These are phyloP conservation scores for Eucalyptus curtisii DNA, from an alignment of 345 rosid species.

Conservation along the genomic window DNA sequence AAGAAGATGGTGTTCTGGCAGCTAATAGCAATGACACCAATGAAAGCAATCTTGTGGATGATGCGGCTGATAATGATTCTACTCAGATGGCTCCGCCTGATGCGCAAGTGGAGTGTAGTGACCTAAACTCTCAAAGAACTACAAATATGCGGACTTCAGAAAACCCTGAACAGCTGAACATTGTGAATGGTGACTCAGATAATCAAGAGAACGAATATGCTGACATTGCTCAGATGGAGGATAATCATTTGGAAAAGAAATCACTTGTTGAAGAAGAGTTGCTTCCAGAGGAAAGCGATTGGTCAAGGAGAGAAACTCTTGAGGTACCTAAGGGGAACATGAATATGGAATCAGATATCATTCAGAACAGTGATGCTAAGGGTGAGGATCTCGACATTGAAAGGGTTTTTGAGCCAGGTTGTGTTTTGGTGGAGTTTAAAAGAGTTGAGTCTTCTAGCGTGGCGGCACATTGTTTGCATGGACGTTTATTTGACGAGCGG, in stretches of 20 bases:
- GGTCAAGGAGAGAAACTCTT: not conserved
- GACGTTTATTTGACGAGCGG: conserved; percentile 49
- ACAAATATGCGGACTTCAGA: not conserved
- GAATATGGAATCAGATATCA: not conserved
- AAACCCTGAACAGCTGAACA: not conserved
- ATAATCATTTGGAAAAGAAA: not conserved
- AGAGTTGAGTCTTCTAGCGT: conserved; percentile 60
- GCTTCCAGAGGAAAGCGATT: conserved; percentile 1
- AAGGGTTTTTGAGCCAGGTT: conserved; percentile 42
- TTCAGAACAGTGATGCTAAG: conserved; percentile 10
- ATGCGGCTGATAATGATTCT: conserved; percentile 8
- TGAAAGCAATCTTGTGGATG: conserved; percentile 5
- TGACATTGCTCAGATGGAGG: not conserved
- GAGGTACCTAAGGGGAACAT: not conserved
- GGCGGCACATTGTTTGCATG: conserved; percentile 73
- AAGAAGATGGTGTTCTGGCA: conserved; percentile 1
- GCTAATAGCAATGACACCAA: not conserved
- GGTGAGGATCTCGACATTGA: conserved; percentile 9
- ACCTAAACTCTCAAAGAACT: not conserved
- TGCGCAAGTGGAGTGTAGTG: conserved; percentile 5
- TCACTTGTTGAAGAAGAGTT: not conserved
- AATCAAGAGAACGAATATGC: not conserved
- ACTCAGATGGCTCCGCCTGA: not conserved
- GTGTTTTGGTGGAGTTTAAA: conserved; percentile 63
- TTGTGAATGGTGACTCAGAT: conserved; percentile 9